Conservation (phyloP, 306 rosid species). For the Senna siamea region DNA sequence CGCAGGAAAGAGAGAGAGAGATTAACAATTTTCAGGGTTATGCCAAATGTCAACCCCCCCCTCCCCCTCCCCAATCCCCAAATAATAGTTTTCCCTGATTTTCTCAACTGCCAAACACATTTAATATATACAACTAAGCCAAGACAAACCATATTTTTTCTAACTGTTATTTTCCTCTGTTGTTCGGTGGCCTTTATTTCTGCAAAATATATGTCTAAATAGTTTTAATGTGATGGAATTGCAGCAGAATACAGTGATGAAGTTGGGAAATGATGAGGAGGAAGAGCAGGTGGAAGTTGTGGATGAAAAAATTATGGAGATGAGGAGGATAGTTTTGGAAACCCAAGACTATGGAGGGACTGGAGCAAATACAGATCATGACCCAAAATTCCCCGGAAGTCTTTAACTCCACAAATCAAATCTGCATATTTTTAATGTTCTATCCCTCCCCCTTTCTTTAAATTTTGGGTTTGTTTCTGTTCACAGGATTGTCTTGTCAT, state of each 20-base stretch:
- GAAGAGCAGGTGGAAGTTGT: not conserved
- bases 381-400: conserved; percentile 43
- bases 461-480: conserved; percentile 8
- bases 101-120: too few species aligned
- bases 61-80: too few species aligned
- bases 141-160: too few species aligned
- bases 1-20: too few species aligned
- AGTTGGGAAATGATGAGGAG: conserved; percentile 30
- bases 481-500: not conserved
- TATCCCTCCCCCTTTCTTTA: not conserved
- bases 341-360: conserved; percentile 42
- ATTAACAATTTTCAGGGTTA: too few species aligned
- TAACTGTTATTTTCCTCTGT: not conserved
- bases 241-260: conserved; percentile 22
- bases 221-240: not conserved
- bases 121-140: too few species aligned
- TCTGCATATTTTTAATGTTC: not conserved
- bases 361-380: conserved; percentile 42
- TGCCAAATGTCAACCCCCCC: not conserved
- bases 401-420: conserved; percentile 2
- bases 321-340: conserved; percentile 45
- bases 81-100: not conserved
- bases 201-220: not conserved
- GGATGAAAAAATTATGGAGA: conserved; percentile 29
- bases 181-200: not conserved